Evolutionary conservation across 1,284 basidiomycete species (phyloP), one percentile per base, ranked within the genome.

Genomic region (Cryptococcus sp.): DNA sequence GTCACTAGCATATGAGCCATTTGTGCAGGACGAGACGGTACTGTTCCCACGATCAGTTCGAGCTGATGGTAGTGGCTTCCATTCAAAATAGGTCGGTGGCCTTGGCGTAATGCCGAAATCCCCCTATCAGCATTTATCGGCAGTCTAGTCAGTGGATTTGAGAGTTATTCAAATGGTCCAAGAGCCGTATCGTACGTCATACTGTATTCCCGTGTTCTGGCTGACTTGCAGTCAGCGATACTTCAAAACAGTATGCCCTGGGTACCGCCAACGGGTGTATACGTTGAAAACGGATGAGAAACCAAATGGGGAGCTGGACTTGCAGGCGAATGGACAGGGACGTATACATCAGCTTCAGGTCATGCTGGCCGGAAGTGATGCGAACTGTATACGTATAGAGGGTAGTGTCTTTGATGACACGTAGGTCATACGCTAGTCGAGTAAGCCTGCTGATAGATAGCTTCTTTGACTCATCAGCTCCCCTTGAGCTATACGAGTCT

Each of bases 401-500:
- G 71, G 70, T 7, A 69, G 72, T 42, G 62, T 70, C 2, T 73
- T 76, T 54, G 67, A 70, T 41, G 56, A 70, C 36, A 55, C 55
- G 72, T 73, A 55, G 11, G 39, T 41, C 39, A 41, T 41, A 10
- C 19, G 7, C 39, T 21, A 14, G 19, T 14, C 9, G 19, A n/a
- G 19, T 41, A 7, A 10, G 39, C 11, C 11, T 21, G 11, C 9
- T 41, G 39, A 14, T 41, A 7, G 19, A 5, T 52, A 72, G 71
- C 7, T 74, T 72, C 55, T 70, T 76, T 58, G 66, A 72, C 51
- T 70, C 71, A 2, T 22, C 47, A 4, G 66, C 63, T 1, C 64
- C 68, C 0, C 44, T 70, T 7, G 63, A 70, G 25, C 48, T 73
- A 14, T 63, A 66, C 49, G 65, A 72, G 13, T 50, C 59, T 3